A percentile compares a stretch with the other conserved stretches of the same genome.
phyloP scores from a whole-genome alignment of 75 land plant species.

The Cryptomeria japonica region DNA sequence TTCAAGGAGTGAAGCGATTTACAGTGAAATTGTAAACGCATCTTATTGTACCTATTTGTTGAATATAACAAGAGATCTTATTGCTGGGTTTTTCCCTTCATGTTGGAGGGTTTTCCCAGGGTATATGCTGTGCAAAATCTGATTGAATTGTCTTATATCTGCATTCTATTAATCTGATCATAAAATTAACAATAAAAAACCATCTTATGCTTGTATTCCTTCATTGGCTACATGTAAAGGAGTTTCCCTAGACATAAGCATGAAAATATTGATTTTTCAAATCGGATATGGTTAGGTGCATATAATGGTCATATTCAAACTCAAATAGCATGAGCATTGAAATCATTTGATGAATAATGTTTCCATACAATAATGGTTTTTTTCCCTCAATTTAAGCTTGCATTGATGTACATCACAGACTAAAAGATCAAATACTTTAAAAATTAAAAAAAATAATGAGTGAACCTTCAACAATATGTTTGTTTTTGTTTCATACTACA shows the following conservation, averaged over 20 bases:
- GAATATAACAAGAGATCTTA: too few relatives aligned
- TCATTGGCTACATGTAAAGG: neutral
- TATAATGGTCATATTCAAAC: neutral
- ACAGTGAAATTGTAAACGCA: too few relatives aligned
- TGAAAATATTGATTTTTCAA: neutral
- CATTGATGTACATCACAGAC: neutral
- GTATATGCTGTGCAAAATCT: too few relatives aligned
- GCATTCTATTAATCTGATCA: too few relatives aligned
- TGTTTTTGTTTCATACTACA: neutral
- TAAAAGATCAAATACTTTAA: neutral
- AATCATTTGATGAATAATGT: neutral
- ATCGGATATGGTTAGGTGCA: neutral
- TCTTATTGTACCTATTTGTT: too few relatives aligned
- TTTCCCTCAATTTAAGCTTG: neutral
- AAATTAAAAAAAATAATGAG: neutral
- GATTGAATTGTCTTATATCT: too few relatives aligned
- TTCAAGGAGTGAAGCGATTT: too few relatives aligned
- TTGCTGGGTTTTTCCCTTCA: too few relatives aligned
- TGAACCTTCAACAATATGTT: neutral
- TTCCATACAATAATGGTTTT: neutral
- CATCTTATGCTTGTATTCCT: neutral
- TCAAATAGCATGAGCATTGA: neutral
- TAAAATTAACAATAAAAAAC: neutral
- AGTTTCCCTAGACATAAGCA: neutral
- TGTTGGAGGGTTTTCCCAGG: too few relatives aligned